These are phyloP conservation scores for Phellinidium pouzarii DNA, from an alignment of 1,284 basidiomycete genomes.

Conservation along the genomic window DNA sequence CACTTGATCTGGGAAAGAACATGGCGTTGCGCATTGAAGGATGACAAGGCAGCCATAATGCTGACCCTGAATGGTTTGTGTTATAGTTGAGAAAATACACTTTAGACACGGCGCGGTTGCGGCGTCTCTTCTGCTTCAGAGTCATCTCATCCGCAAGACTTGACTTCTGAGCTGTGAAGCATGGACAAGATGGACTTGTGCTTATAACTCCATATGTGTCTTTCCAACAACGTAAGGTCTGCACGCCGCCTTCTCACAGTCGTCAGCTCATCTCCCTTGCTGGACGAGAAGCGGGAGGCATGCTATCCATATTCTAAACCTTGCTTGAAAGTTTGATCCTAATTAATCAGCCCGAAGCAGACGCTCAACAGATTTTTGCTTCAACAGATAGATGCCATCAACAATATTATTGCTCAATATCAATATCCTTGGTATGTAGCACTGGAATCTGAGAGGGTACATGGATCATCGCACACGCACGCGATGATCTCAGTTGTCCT, in stretches of 20 bases:
- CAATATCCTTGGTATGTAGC: no score
- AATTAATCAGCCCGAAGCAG: no score
- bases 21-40: neutral
- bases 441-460: no score
- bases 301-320: neutral
- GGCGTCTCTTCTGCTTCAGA: neutral
- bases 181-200: neutral
- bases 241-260: neutral
- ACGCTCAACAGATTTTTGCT: no score
- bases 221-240: neutral
- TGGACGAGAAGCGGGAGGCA: no score
- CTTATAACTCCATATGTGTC: neutral
- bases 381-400: no score
- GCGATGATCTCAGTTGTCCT: no score
- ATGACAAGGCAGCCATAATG: neutral
- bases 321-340: no score
- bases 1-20: neutral
- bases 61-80: neutral
- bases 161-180: neutral
- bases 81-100: slow-evolving; percentile 12
- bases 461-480: no score
- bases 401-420: no score
- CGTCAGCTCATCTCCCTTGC: neutral
- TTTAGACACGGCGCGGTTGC: slow-evolving; percentile 11
- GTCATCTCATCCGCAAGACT: neutral